Conservation (phyloP, 805 yeast species). For the Yamadazyma akitaensis region DNA sequence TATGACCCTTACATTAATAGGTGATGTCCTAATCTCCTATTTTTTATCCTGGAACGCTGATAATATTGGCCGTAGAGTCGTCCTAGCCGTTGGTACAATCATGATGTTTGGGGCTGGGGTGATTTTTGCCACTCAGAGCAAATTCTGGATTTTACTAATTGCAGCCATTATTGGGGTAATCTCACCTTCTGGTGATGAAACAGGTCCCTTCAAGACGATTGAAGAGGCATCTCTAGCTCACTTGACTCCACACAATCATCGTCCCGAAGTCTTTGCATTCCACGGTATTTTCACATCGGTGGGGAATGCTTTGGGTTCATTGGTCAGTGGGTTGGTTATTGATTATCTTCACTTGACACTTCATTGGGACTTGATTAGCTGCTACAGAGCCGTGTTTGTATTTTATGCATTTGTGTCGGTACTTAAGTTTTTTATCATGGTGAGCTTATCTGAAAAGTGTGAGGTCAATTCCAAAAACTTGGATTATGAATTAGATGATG, state of each 20-base stretch:
- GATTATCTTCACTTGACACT: slow-evolving; percentile 36
- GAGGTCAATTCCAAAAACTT: slow-evolving; percentile 36
- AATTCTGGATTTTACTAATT: slow-evolving; percentile 51
- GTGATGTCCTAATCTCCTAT: slow-evolving; percentile 73
- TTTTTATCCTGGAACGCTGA: slow-evolving; percentile 77
- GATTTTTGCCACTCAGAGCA: slow-evolving; percentile 54
- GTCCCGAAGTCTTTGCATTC: slow-evolving; percentile 74
- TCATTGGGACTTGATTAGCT: slow-evolving; percentile 33
- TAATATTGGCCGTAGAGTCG: slow-evolving; percentile 59
- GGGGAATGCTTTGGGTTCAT: slow-evolving; percentile 75
- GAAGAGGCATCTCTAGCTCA: slow-evolving; percentile 85
- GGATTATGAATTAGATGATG: not conserved
- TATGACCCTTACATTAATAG: slow-evolving; percentile 77
- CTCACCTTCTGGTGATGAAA: slow-evolving; percentile 86
- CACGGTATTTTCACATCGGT: slow-evolving; percentile 66
- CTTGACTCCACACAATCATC: slow-evolving; percentile 57
- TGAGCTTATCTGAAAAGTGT: slow-evolving; percentile 49
- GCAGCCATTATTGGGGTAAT: slow-evolving; percentile 85
- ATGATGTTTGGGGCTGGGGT: slow-evolving; percentile 70
- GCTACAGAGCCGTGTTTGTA: slow-evolving; percentile 57
- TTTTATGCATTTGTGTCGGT: slow-evolving; percentile 54
- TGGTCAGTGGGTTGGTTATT: slow-evolving; percentile 57
- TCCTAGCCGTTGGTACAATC: slow-evolving; percentile 59
- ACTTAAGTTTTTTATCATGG: slow-evolving; percentile 48
- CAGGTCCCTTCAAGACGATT: slow-evolving; percentile 84